Evolutionary conservation across 257 asterid genomes (phyloP).

Genomic region (Fraxinus americana): DNA sequence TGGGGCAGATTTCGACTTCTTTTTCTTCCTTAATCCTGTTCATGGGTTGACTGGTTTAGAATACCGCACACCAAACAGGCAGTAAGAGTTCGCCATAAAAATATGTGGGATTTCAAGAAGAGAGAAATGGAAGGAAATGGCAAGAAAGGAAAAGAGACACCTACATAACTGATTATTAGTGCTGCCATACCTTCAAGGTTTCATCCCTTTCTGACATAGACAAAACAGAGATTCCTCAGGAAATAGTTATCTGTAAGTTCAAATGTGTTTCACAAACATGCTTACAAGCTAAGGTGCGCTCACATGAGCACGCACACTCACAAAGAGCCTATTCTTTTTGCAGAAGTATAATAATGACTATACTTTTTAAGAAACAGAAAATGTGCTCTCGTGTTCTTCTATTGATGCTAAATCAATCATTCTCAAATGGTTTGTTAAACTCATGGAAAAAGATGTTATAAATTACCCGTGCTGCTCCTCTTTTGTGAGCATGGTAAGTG

Average conservation of each 20-base stretch:
- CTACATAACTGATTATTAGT: neutral
- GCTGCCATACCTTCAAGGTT: neutral
- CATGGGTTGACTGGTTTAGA: neutral
- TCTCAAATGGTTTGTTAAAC: neutral
- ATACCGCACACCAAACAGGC: neutral
- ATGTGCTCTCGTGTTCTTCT: neutral
- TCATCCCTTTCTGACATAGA: neutral
- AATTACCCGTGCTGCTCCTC: constrained; percentile 94
- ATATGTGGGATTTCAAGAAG: neutral
- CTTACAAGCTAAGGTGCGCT: neutral
- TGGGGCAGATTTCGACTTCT: neutral
- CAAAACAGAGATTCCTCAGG: neutral
- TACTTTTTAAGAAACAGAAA: neutral
- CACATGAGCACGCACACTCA: neutral
- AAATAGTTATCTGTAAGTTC: neutral
- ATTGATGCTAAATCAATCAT: neutral
- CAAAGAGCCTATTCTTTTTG: neutral
- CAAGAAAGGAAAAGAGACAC: neutral
- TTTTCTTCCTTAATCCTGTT: neutral
- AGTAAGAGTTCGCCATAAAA: neutral
- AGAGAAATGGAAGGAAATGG: neutral
- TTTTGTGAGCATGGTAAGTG: constrained; percentile 91
- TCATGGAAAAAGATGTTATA: neutral
- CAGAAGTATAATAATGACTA: neutral
- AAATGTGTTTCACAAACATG: neutral